Base-by-base conservation (phyloP, 208 protist genomes). In the Chromosphaera perkinsii region DNA sequence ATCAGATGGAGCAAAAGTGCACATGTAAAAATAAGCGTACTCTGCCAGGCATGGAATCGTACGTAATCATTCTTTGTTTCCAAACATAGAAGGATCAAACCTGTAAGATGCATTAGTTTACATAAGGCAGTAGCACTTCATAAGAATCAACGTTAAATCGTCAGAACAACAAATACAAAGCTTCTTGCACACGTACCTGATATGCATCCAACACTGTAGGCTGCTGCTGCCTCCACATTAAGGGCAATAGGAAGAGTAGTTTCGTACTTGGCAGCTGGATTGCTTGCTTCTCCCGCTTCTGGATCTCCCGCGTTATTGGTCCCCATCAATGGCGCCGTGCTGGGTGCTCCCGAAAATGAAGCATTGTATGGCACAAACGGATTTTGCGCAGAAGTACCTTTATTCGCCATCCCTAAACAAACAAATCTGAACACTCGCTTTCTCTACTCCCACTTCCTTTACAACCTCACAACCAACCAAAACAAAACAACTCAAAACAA, bases 41-140 rank as follows among this genome's bases (percentile, higher is more conserved):
- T 32, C 32, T 69, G 63, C 63, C 63, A 69, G 9, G 63, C 63
- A 26, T 69, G 63, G 47, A 69, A 69, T 3, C 63, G 63, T 3
- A 69, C 48, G 27, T 69, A 69, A 32, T 69, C 63, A 54, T 69
- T 69, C 49, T 69, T 69, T 14, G 14, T 51, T 51, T 69, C 63
- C 32, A 55, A 24, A 20, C 58, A 33, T 4, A 69, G 49, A 40
- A 69, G 42, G 2, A 57, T 5, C 4, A 58, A 42, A 10, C 63
- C 63, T 57, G 22, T 36, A 60, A n/a, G 48, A 24, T 24, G 29
- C 29, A 54, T 29, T 12, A 45, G 17, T 45, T 20, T 45, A 17
- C 39, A 17, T 45, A 45, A 45, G 17, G 39, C 39, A 45, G 10
- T 9, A 9, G 17, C 17, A 45, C 39, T 45, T 45, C 39, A 45